These are phyloP conservation scores for Testicularia cyperi DNA, from an alignment of 1,284 basidiomycete species.

Conservation along the genomic window DNA sequence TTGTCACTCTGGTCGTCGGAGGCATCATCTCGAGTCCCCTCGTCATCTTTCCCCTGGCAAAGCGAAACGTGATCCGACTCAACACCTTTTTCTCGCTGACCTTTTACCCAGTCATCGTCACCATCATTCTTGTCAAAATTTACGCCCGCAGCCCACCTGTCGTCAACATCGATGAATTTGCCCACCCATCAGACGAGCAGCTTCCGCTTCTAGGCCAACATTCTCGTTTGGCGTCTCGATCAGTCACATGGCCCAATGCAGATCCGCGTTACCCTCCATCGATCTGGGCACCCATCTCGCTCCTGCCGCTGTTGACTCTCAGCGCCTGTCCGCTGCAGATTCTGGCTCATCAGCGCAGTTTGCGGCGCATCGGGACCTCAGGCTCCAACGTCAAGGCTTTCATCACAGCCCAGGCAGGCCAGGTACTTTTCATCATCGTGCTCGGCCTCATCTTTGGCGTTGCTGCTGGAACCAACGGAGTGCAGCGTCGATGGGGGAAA, in stretches of 20 bases:
- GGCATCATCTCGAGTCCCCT: conserved; percentile 49
- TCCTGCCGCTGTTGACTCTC: conserved; percentile 53
- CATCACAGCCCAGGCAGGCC: conserved; percentile 46
- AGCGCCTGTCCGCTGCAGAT: conserved; percentile 56
- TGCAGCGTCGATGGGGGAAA: conserved; percentile 29
- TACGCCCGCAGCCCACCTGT: conserved; percentile 12
- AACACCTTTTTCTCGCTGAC: conserved; percentile 42
- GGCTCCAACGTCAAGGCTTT: conserved; percentile 56
- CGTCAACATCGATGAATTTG: too few relatives aligned
- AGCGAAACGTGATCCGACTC: conserved; percentile 55
- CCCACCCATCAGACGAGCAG: too few relatives aligned
- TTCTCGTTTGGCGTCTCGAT: too few relatives aligned
- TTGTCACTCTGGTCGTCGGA: conserved; percentile 53
- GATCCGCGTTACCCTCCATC: conserved; percentile 42
- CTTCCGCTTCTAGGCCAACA: neutral
- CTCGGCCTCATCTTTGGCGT: conserved; percentile 44
- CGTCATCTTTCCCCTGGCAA: conserved; percentile 54
- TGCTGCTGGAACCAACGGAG: conserved; percentile 43
- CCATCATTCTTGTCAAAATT: conserved; percentile 43
- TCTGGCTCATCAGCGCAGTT: conserved; percentile 52
- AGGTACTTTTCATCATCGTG: conserved; percentile 41
- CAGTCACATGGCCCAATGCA: conserved; percentile 29
- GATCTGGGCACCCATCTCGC: conserved; percentile 55
- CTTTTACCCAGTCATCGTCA: conserved; percentile 47
- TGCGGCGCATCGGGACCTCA: conserved; percentile 46